A percentile compares a stretch with the other conserved stretches of the same genome.
Conservation (phyloP, 768 basidiomycete genomes). For the Lactarius sp. region DNA sequence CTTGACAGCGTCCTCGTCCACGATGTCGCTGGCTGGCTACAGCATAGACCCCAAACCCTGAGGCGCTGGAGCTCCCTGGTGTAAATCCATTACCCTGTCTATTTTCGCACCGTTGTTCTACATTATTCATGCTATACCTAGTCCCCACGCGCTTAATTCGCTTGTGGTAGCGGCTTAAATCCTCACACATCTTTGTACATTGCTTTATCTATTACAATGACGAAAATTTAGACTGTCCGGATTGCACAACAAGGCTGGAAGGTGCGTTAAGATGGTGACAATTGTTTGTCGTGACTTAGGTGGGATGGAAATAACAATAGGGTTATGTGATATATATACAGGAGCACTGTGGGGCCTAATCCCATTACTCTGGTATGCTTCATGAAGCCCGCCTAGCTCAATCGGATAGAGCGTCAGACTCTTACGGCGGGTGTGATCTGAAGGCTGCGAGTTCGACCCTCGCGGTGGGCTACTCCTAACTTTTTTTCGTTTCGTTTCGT, state of each 20-base stretch:
- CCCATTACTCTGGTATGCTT: too few species aligned
- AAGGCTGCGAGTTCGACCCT: conserved; percentile 63
- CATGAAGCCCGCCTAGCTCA: conserved; percentile 53
- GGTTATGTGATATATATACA: too few species aligned
- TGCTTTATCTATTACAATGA: conserved; percentile 8
- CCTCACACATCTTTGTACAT: conserved; percentile 7
- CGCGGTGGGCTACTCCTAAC: conserved; percentile 47
- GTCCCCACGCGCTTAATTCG: conserved; percentile 6
- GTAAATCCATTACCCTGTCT: not conserved
- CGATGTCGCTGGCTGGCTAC: conserved; percentile 24
- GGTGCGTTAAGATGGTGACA: not conserved
- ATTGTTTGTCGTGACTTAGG: too few species aligned
- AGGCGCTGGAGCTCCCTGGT: not conserved
- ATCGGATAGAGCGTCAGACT: conserved; percentile 67
- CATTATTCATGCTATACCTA: conserved; percentile 21
- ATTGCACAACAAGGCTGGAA: not conserved
- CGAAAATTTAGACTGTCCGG: conserved; percentile 9
- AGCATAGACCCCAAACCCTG: conserved; percentile 23
- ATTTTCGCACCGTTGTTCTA: not conserved
- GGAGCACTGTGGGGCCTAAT: not conserved
- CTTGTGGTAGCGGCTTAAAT: not conserved
- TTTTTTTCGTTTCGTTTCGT: not conserved
- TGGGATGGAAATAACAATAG: too few species aligned
- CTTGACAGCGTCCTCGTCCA: conserved; percentile 20
- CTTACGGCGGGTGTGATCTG: conserved; percentile 43